A percentile compares a stretch with the other conserved stretches of the same genome.
phyloP scores from a whole-genome alignment of 2,329 filamentous ascomycete species.

The Eurotiales sp. region DNA sequence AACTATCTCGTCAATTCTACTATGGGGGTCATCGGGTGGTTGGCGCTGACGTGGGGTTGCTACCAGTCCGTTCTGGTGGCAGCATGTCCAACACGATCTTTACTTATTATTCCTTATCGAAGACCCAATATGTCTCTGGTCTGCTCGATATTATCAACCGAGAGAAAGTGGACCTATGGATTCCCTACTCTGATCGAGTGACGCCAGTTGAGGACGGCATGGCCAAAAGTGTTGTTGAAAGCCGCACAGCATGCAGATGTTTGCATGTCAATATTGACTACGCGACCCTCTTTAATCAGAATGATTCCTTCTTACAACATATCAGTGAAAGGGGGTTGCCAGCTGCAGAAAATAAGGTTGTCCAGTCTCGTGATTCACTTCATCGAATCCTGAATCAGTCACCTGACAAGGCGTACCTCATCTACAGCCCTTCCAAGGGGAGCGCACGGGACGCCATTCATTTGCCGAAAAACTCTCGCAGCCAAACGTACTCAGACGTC shows the following conservation, averaged over 20 bases:
- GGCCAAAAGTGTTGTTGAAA: slow-evolving; percentile 60
- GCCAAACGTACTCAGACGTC: slow-evolving; percentile 55
- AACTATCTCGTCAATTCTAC: slow-evolving; percentile 63
- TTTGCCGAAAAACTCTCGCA: slow-evolving; percentile 53
- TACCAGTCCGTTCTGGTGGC: slow-evolving; percentile 49
- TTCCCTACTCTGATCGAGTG: slow-evolving; percentile 67
- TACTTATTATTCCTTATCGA: slow-evolving; percentile 51
- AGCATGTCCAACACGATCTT: slow-evolving; percentile 57
- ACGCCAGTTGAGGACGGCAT: slow-evolving; percentile 64
- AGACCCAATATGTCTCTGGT: slow-evolving; percentile 52
- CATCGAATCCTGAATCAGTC: slow-evolving; percentile 49
- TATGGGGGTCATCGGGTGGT: slow-evolving; percentile 65
- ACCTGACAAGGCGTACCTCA: slow-evolving; percentile 54
- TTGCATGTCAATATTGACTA: slow-evolving; percentile 60
- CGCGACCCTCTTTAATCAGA: slow-evolving; percentile 59
- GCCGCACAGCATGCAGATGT: slow-evolving; percentile 55
- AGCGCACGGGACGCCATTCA: slow-evolving; percentile 58
- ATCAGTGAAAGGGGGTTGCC: slow-evolving; percentile 53
- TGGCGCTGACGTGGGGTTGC: slow-evolving; percentile 61
- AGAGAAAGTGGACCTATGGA: slow-evolving; percentile 67
- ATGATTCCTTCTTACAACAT: slow-evolving; percentile 62
- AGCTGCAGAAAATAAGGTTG: slow-evolving; percentile 51
- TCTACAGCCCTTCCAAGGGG: slow-evolving; percentile 57
- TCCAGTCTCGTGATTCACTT: slow-evolving; percentile 53
- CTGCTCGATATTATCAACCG: slow-evolving; percentile 57